Conservation (phyloP, 768 basidiomycete species). For the Suillus brevipes region DNA sequence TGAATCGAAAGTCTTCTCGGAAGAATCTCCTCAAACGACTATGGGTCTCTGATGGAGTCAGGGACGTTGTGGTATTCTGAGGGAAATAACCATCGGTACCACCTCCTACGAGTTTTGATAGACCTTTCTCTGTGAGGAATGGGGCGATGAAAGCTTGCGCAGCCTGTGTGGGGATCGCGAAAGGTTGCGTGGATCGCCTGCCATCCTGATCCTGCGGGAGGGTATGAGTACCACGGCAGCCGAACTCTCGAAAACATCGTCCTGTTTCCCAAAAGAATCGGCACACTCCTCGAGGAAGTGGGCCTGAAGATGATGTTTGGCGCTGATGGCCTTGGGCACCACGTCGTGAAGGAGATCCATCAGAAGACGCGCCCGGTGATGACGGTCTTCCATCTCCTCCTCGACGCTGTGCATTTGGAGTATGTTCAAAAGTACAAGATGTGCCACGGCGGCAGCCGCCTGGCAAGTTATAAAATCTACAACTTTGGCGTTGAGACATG, state of each 20-base stretch:
- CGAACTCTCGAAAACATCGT: conserved; percentile 45
- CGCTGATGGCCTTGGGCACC: conserved; percentile 10
- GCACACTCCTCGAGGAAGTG: conserved; percentile 42
- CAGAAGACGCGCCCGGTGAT: conserved; percentile 12
- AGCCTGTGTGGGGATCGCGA: conserved; percentile 14
- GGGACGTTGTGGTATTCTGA: conserved; percentile 26
- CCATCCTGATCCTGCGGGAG: conserved; percentile 13
- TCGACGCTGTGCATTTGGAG: conserved; percentile 8
- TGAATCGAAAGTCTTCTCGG: conserved; percentile 44
- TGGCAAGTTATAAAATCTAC: conserved; percentile 42
- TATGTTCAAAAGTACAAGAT: conserved; percentile 30
- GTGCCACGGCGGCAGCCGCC: conserved; percentile 49
- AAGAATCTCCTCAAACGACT: conserved; percentile 45
- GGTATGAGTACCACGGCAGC: conserved; percentile 45
- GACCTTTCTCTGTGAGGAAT: conserved; percentile 46
- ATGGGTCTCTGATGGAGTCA: conserved; percentile 51
- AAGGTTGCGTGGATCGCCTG: conserved; percentile 12
- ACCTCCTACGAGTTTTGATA: conserved; percentile 43
- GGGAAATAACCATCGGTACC: conserved; percentile 46
- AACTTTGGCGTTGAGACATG: conserved; percentile 26
- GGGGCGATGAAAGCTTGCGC: conserved; percentile 36
- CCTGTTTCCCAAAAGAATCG: conserved; percentile 48
- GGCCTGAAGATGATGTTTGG: conserved; percentile 17
- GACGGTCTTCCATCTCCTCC: conserved; percentile 18
- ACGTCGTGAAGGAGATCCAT: conserved; percentile 4